phyloP scores from a whole-genome alignment of 371 early-diverging fungal genomes.

The Parasitella parasitica region DNA sequence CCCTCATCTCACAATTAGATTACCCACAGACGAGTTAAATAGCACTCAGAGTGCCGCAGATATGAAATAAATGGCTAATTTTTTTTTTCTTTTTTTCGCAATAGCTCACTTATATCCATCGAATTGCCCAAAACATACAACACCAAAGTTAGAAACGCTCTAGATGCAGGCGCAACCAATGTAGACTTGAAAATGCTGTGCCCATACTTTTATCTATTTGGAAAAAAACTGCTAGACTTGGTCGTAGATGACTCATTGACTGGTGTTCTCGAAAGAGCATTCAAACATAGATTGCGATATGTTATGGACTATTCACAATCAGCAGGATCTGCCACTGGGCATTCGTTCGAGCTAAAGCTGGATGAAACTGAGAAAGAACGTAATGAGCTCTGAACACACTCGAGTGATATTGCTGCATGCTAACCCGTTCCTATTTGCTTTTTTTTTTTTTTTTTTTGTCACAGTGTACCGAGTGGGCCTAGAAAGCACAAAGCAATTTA shows the following conservation, averaged over 20 bases:
- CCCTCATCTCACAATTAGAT: not conserved
- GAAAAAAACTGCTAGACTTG: slow-evolving; percentile 32
- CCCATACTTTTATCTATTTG: slow-evolving; percentile 49
- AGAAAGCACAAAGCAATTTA: slow-evolving; percentile 28
- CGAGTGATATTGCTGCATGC: too few relatives aligned
- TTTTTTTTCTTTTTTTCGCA: not conserved
- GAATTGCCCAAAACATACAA: slow-evolving; percentile 44
- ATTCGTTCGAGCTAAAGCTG: slow-evolving; percentile 41
- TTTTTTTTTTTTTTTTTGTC: too few relatives aligned
- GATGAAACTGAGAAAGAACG: slow-evolving; percentile 54
- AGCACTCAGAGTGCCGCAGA: not conserved
- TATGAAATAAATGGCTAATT: not conserved
- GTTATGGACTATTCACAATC: slow-evolving; percentile 47
- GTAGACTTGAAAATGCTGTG: slow-evolving; percentile 41
- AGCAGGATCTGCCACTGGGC: slow-evolving; percentile 23
- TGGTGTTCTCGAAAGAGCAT: slow-evolving; percentile 36
- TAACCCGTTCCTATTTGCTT: too few relatives aligned
- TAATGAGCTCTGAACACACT: too few relatives aligned
- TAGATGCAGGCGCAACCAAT: slow-evolving; percentile 38
- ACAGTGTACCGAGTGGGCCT: slow-evolving; percentile 47
- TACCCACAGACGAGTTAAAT: slow-evolving; percentile 1
- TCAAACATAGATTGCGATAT: slow-evolving; percentile 31
- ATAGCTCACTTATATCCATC: slow-evolving; percentile 28
- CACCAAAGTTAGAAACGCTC: slow-evolving; percentile 38
- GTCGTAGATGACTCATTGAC: slow-evolving; percentile 33